Evolutionary conservation across 352 stramenopile species (phyloP).

Genomic region (Paralagenidium karlingii): DNA sequence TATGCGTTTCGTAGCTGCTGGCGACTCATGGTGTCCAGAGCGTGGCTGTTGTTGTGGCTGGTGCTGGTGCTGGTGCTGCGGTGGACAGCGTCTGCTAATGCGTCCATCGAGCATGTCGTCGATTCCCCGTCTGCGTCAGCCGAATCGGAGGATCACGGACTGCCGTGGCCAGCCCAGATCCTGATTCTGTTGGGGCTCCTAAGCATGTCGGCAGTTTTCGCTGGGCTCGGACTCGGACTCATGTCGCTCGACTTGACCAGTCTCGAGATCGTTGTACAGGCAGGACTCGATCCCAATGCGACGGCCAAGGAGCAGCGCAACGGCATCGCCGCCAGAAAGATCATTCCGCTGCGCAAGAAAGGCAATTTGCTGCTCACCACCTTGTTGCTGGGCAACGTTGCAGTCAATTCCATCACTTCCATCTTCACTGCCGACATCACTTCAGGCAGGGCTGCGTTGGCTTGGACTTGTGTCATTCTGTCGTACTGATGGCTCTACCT

Average conservation of each 20-base stretch:
- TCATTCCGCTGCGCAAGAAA: slow-evolving; percentile 85
- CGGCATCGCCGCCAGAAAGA: slow-evolving; percentile 45
- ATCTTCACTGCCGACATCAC: slow-evolving; percentile 90
- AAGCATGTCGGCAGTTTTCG: slow-evolving; percentile 85
- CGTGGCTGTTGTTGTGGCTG: too few relatives aligned
- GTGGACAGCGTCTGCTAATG: too few relatives aligned
- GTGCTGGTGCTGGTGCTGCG: too few relatives aligned
- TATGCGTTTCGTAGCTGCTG: too few relatives aligned
- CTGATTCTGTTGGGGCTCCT: slow-evolving; percentile 42
- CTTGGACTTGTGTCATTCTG: not conserved
- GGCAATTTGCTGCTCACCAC: slow-evolving; percentile 96
- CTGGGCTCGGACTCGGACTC: slow-evolving; percentile 91
- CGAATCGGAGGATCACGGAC: too few relatives aligned
- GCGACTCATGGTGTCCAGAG: too few relatives aligned
- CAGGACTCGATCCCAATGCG: slow-evolving; percentile 75
- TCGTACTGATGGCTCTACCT: slow-evolving; percentile 2
- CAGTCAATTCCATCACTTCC: slow-evolving; percentile 93
- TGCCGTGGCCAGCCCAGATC: too few relatives aligned
- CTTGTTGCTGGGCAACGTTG: slow-evolving; percentile 91
- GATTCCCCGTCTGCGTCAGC: too few relatives aligned
- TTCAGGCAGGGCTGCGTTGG: too few relatives aligned
- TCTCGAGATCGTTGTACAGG: slow-evolving; percentile 93
- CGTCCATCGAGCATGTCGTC: too few relatives aligned
- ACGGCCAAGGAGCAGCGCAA: slow-evolving; percentile 51
- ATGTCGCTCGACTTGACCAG: slow-evolving; percentile 96